These are phyloP conservation scores for Phytopythium montanum DNA, from an alignment of 352 stramenopile species.

Conservation along the genomic window DNA sequence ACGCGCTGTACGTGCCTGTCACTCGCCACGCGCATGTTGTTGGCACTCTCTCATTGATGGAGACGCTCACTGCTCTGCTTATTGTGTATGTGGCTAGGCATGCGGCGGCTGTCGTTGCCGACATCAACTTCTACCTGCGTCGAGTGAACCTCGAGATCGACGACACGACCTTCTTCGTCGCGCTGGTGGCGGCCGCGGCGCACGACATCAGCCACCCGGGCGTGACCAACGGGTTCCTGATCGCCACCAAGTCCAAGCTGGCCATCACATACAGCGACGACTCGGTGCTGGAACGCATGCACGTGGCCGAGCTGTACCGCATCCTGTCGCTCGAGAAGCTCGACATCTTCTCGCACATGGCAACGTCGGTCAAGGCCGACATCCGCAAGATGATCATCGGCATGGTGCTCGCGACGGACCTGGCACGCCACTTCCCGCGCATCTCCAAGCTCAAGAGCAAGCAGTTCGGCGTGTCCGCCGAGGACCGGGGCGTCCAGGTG, in stretches of 20 bases:
- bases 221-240: constrained; percentile 90
- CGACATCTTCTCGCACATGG: constrained; percentile 61
- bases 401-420: constrained; percentile 75
- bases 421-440: constrained; percentile 67
- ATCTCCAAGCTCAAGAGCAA: constrained; percentile 73
- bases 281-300: constrained; percentile 82
- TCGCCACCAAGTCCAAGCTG: constrained; percentile 84
- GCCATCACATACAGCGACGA: constrained; percentile 92
- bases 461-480: constrained; percentile 47
- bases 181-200: constrained; percentile 80
- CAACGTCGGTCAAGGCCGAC: constrained; percentile 19
- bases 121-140: constrained; percentile 67
- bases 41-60: too few relatives aligned
- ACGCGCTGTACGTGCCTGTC: constrained; percentile 39
- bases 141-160: constrained; percentile 54
- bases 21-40: too few relatives aligned
- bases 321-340: constrained; percentile 58
- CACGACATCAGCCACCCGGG: constrained; percentile 92
- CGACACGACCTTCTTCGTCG: constrained; percentile 50
- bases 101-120: constrained; percentile 51
- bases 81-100: constrained; percentile 24
- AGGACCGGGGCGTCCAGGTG: constrained; percentile 45
- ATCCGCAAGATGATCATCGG: constrained; percentile 71
- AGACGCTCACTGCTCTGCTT: constrained; percentile 7
- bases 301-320: constrained; percentile 60